phyloP scores from a whole-genome alignment of 2,329 filamentous ascomycete species.

The Alternaria viburni region DNA sequence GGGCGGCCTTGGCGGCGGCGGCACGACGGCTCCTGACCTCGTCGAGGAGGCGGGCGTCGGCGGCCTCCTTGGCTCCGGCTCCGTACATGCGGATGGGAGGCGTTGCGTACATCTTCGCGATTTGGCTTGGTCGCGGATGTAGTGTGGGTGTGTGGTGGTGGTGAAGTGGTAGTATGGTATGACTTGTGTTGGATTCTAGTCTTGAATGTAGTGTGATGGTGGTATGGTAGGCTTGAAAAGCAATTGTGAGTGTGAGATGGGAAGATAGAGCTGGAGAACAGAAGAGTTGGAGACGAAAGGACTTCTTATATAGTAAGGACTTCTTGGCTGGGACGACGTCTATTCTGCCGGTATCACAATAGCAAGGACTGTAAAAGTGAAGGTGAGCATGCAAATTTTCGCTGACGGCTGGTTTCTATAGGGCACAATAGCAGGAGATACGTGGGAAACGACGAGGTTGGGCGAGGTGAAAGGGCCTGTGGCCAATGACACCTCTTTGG shows the following conservation, averaged over 20 bases:
- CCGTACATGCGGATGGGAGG: neutral
- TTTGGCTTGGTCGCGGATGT: neutral
- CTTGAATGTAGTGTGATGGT: neutral
- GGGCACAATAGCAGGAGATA: neutral
- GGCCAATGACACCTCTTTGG: neutral
- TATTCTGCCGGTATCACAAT: neutral
- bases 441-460: neutral
- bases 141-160: neutral
- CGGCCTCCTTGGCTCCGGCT: neutral
- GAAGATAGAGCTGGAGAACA: neutral
- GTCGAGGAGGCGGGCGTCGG: neutral
- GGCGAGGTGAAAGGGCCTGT: neutral
- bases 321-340: neutral
- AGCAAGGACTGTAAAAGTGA: neutral
- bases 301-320: neutral
- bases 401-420: neutral
- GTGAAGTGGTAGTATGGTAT: neutral
- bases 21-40: neutral
- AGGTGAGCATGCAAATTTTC: neutral
- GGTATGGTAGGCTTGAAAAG: neutral
- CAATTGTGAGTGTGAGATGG: neutral
- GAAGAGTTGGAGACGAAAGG: neutral
- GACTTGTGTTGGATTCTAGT: neutral
- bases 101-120: neutral
- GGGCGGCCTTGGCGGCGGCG: neutral